Percentiles rank a stretch among this genome's conserved stretches.
These are phyloP conservation scores for Ascochyta viciae-villosae DNA, from an alignment of 2,329 filamentous ascomycete species.

Conservation along the genomic window DNA sequence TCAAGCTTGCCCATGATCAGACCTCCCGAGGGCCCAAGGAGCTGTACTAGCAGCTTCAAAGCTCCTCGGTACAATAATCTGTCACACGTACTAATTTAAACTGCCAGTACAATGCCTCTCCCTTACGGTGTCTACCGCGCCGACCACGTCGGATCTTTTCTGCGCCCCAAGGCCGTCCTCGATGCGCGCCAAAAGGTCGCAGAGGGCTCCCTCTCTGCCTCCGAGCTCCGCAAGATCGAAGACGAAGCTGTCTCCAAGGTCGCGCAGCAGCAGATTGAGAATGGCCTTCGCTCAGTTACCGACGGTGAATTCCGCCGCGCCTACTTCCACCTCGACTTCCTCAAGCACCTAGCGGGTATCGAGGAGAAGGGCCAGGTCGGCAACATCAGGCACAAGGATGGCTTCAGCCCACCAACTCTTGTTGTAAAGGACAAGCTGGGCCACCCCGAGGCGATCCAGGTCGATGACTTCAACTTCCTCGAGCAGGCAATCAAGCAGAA, in stretches of 20 bases:
- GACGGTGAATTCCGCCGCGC: conserved; percentile 65
- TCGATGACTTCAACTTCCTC: conserved; percentile 64
- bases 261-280: conserved; percentile 58
- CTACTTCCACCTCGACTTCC: conserved; percentile 67
- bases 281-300: conserved; percentile 60
- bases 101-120: conserved; percentile 43
- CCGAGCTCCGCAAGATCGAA: conserved; percentile 59
- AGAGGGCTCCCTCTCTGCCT: conserved; percentile 51
- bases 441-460: conserved; percentile 62
- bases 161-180: conserved; percentile 60
- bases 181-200: conserved; percentile 58
- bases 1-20: not conserved
- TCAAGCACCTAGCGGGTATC: conserved; percentile 62
- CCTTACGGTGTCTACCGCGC: conserved; percentile 53
- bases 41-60: not conserved
- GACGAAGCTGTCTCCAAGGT: conserved; percentile 59
- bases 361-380: conserved; percentile 60
- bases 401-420: conserved; percentile 61
- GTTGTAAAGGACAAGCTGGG: conserved; percentile 62
- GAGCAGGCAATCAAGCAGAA: conserved; percentile 55
- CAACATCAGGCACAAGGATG: conserved; percentile 48
- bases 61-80: not conserved
- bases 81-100: not conserved
- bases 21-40: not conserved
- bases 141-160: conserved; percentile 65